Percentiles rank a stretch among this genome's conserved stretches.
phyloP scores from a whole-genome alignment of 192 early-diverging fungal genomes.

The Entomortierella chlamydospora region DNA sequence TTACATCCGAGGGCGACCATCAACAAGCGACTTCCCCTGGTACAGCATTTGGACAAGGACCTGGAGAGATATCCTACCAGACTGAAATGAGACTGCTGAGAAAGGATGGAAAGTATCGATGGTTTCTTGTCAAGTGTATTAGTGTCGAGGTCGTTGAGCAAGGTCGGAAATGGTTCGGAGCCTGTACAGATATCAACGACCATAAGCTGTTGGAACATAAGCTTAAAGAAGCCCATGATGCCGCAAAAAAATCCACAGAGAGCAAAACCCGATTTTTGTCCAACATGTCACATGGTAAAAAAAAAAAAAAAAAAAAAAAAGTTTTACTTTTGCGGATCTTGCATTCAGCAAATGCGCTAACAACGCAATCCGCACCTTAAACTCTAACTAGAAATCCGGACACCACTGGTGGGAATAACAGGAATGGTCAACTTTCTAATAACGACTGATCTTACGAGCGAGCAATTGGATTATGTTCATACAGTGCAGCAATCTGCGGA shows the following conservation, averaged over 20 bases:
- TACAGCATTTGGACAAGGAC: constrained; percentile 18
- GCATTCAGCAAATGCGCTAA: too few relatives aligned
- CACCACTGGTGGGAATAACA: constrained; percentile 84
- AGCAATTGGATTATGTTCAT: constrained; percentile 83
- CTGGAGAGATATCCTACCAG: constrained; percentile 56
- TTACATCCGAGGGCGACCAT: too few relatives aligned
- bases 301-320: too few relatives aligned
- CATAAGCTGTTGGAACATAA: constrained; percentile 68
- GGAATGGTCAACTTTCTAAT: constrained; percentile 80
- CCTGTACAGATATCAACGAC: constrained; percentile 72
- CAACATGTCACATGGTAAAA: constrained; percentile 72
- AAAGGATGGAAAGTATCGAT: constrained; percentile 58
- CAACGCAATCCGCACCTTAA: background rate
- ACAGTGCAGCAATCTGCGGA: constrained; percentile 82
- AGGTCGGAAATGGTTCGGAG: constrained; percentile 67
- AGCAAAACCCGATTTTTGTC: constrained; percentile 71
- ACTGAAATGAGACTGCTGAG: constrained; percentile 59
- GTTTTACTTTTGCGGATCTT: too few relatives aligned
- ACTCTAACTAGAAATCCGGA: constrained; percentile 71
- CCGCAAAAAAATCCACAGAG: constrained; percentile 68
- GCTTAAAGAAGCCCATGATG: constrained; percentile 68
- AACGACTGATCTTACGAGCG: constrained; percentile 79
- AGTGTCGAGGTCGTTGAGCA: constrained; percentile 62
- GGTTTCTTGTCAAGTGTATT: constrained; percentile 69
- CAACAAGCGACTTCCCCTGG: constrained; percentile 27